Evolutionary conservation across 2,329 filamentous ascomycete species (phyloP).

Genomic region (Colletotrichum sansevieriae): DNA sequence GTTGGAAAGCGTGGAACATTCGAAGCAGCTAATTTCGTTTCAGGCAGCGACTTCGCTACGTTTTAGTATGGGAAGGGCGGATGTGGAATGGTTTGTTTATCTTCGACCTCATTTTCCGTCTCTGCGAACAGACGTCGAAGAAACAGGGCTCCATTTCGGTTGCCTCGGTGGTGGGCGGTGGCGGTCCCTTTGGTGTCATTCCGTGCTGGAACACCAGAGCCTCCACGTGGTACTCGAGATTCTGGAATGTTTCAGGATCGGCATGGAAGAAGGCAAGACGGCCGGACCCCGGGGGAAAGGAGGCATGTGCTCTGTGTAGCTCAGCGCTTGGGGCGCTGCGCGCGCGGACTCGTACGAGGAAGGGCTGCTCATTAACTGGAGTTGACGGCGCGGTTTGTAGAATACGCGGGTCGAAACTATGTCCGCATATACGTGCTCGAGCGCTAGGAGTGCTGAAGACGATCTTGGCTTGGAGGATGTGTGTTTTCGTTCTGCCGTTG

Average conservation of each 20-base stretch:
- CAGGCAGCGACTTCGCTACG: not conserved
- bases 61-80: not conserved
- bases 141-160: not conserved
- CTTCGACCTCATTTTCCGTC: not conserved
- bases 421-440: conserved; percentile 5
- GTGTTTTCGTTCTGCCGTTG: not conserved
- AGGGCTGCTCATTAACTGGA: not conserved
- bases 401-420: not conserved
- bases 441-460: not conserved
- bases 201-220: not conserved
- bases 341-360: conserved; percentile 10
- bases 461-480: not conserved
- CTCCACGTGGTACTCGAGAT: conserved; percentile 32
- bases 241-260: conserved; percentile 37
- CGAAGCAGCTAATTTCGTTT: not conserved
- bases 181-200: conserved; percentile 4
- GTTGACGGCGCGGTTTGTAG: not conserved
- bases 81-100: not conserved
- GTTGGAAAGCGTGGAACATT: not conserved
- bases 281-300: not conserved
- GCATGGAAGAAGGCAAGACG: not conserved
- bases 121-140: not conserved
- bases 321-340: conserved; percentile 36
- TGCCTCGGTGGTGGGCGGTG: not conserved
- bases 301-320: conserved; percentile 11